phyloP scores from a whole-genome alignment of 2,329 filamentous ascomycete species.

The Onygena corvina region DNA sequence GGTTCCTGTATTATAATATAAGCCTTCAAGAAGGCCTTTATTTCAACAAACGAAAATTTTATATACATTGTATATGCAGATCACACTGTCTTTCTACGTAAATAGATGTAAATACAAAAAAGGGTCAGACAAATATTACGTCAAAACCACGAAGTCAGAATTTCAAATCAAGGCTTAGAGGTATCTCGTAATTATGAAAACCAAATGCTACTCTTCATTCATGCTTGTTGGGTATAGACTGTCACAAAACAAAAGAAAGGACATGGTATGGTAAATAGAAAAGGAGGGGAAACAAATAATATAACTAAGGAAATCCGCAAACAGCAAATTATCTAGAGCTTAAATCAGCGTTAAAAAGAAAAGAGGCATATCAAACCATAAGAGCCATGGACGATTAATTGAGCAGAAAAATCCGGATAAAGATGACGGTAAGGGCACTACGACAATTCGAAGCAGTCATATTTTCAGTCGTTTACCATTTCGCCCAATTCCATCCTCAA shows the following conservation, averaged over 20 bases:
- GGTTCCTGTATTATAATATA: too few relatives aligned
- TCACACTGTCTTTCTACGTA: too few relatives aligned
- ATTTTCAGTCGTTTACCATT: conserved; percentile 16
- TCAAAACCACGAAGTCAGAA: neutral
- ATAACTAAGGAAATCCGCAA: conserved; percentile 1
- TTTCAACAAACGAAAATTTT: too few relatives aligned
- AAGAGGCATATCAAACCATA: conserved; percentile 1
- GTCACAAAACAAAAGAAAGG: conserved; percentile 2
- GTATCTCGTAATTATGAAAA: conserved; percentile 5
- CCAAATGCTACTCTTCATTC: conserved; percentile 3
- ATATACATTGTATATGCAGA: too few relatives aligned
- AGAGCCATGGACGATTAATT: neutral
- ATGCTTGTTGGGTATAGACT: conserved; percentile 3
- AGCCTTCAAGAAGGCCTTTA: too few relatives aligned
- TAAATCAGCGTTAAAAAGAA: neutral
- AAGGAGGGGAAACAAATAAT: neutral
- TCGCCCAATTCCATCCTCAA: conserved; percentile 16
- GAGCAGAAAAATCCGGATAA: neutral
- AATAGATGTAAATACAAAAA: neutral
- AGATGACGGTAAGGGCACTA: neutral
- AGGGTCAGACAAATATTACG: neutral
- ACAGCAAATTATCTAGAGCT: neutral
- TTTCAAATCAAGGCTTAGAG: conserved; percentile 4
- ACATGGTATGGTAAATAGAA: conserved; percentile 3
- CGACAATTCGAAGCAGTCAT: conserved; percentile 3